These are phyloP conservation scores for Amanita phalloides DNA, from an alignment of 768 basidiomycete species.

Conservation along the genomic window DNA sequence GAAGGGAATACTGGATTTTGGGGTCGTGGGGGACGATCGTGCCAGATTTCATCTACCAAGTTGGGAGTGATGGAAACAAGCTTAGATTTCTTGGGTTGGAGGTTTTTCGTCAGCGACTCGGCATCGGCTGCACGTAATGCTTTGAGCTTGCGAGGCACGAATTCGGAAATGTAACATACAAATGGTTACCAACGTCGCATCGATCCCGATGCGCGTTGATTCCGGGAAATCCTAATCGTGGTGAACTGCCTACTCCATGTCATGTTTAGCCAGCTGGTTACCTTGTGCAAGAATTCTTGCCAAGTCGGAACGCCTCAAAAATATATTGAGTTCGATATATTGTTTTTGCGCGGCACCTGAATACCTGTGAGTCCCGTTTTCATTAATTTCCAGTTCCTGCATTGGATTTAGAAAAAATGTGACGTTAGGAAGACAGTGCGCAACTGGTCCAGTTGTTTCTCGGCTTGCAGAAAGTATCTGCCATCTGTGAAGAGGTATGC, in stretches of 20 bases:
- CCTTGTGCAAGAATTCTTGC: constrained; percentile 81
- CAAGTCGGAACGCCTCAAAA: constrained; percentile 72
- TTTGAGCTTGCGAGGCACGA: neutral
- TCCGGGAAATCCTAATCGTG: constrained; percentile 43
- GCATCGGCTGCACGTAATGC: constrained; percentile 43
- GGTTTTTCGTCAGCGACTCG: constrained; percentile 43
- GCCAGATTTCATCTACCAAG: constrained; percentile 76
- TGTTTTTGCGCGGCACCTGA: neutral
- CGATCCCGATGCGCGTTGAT: constrained; percentile 67
- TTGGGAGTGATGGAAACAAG: constrained; percentile 63
- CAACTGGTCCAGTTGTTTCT: constrained; percentile 77
- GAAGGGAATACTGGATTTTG: constrained; percentile 57
- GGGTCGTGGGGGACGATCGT: constrained; percentile 58
- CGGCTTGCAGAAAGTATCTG: constrained; percentile 89
- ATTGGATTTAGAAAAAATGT: neutral
- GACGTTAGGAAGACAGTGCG: constrained; percentile 11
- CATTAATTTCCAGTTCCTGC: constrained; percentile 88
- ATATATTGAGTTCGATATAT: neutral
- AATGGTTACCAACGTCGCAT: constrained; percentile 65
- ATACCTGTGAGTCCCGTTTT: constrained; percentile 79
- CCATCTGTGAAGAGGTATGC: constrained; percentile 94
- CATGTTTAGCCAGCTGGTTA: constrained; percentile 10
- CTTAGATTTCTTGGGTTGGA: constrained; percentile 41
- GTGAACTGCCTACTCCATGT: neutral
- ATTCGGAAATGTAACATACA: constrained; percentile 24